phyloP scores from a whole-genome alignment of 2,329 filamentous ascomycete species.

The Coleophoma crateriformis region DNA sequence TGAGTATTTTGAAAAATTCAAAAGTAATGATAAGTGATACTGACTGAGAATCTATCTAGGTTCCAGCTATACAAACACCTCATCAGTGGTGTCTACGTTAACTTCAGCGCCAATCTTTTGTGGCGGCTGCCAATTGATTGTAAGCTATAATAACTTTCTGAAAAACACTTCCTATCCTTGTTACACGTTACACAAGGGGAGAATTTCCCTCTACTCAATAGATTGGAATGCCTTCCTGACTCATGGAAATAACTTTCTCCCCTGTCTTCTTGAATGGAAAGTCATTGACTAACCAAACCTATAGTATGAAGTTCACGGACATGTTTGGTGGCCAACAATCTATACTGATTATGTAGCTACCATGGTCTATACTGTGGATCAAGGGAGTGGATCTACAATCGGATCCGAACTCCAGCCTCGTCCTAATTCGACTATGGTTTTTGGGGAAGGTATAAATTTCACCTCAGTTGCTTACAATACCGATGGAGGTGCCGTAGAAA shows the following conservation, averaged over 20 bases:
- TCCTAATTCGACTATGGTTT: not conserved
- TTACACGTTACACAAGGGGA: not conserved
- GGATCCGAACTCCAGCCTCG: not conserved
- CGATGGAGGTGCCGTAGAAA: not conserved
- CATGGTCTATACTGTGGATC: not conserved
- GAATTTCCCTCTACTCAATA: not conserved
- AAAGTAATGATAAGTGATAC: too few species aligned
- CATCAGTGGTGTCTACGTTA: not conserved
- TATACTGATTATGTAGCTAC: not conserved
- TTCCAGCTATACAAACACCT: not conserved
- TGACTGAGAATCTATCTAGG: not conserved
- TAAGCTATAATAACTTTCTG: not conserved
- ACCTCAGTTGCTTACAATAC: not conserved
- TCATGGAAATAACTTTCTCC: not conserved
- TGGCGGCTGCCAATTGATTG: not conserved
- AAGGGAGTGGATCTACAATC: not conserved
- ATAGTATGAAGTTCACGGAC: not conserved
- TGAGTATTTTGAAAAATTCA: too few species aligned
- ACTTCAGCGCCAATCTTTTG: not conserved
- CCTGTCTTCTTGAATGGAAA: not conserved
- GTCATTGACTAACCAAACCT: not conserved
- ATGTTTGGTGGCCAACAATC: not conserved
- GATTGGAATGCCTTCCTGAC: not conserved
- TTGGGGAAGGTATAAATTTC: not conserved
- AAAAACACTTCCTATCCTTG: not conserved